Evolutionary conservation across 495 filamentous ascomycete genomes (phyloP), one percentile per base, ranked within the genome.

Genomic region (Penicillium ucsense): DNA sequence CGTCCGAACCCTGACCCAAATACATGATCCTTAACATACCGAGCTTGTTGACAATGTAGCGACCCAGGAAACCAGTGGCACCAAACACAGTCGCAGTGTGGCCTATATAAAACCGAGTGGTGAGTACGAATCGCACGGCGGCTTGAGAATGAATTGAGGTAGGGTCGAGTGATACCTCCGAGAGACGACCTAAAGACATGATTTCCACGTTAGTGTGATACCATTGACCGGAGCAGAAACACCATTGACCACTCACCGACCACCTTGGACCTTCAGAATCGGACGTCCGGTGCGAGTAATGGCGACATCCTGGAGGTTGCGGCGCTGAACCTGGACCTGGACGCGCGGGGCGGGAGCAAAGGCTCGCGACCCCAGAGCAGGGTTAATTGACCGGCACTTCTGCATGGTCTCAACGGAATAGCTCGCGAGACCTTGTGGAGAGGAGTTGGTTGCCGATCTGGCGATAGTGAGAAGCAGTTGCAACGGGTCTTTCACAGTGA

Each of bases 81-180:
- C 92, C 92, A 68, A 99, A 99, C 59, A 99, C 89, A 37, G 92
- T 99, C 33, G 85, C 90, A 49, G 89, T 96, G 67, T 97, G 88
- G 45, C 88, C 90, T 88, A 20, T 20, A 20, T 20, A 74, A 54
- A 54, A 49, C 45, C 39, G 44, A 56, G 45, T 51, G 50, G 52
- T 64, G 62, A 62, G 60, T 46, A 47, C 43, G 46, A 42, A 46
- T 45, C 48, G 49, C 45, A 50, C 38, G 49, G 33, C 33, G 30
- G 54, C 50, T 6, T 39, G 49, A 50, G 52, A 49, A 45, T 46
- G 46, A 46, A 61, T 45, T 51, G 63, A 51, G 57, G 20, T 60
- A 49, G 45, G 43, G 46, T 46, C 20, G 46, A 45, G 20, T 45
- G 63, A 63, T 83, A 91, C 86, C 86, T 84, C 87, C 86, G 55